Evolutionary conservation across 306 rosid genomes (phyloP).

Genomic region (Pachyrhizus erosus): DNA sequence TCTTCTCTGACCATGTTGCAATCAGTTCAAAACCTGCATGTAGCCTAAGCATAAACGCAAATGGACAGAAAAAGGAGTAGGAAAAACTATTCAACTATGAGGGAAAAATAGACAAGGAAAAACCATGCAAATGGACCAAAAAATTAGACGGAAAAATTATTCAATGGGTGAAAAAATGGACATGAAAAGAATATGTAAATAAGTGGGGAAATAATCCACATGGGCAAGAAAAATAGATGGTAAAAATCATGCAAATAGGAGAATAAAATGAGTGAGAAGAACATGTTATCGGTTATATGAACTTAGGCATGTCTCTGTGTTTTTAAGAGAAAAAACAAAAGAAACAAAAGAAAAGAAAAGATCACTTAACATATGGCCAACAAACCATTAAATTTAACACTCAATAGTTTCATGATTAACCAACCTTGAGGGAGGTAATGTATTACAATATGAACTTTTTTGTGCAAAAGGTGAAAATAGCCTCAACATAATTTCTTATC

Average conservation of each 20-base stretch:
- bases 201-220: not conserved
- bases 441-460: not conserved
- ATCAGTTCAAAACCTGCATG: conserved; percentile 87
- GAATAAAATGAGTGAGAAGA: not conserved
- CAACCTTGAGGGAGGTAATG: not conserved
- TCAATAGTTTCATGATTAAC: not conserved
- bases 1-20: conserved; percentile 83
- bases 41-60: conserved; percentile 44
- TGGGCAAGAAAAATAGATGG: not conserved
- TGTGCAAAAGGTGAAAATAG: not conserved
- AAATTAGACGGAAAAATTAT: not conserved
- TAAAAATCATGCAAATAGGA: not conserved
- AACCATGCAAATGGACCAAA: not conserved
- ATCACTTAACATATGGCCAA: too few species aligned
- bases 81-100: not conserved
- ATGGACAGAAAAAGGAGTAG: conserved; percentile 15
- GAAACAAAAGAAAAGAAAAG: not conserved
- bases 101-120: not conserved
- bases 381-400: too few species aligned
- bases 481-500: not conserved
- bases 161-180: not conserved
- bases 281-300: not conserved
- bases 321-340: not conserved
- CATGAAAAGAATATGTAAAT: not conserved
- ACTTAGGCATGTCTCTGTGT: too few species aligned